phyloP scores from a whole-genome alignment of 1,284 basidiomycete species.

The Stygiomarasmius scandens region DNA sequence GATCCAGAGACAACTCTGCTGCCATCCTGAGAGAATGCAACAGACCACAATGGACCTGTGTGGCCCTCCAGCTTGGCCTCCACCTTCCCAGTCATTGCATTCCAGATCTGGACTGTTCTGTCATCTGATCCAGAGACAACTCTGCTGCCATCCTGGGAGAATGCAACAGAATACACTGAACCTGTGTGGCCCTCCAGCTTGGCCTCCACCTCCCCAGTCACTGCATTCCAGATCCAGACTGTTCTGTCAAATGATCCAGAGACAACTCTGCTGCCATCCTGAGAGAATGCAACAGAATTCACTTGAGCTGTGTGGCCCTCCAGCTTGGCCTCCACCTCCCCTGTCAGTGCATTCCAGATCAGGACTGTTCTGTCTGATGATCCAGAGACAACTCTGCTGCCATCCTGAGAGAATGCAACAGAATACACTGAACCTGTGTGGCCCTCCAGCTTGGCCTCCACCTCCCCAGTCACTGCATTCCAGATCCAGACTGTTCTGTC shows the following conservation, averaged over 20 bases:
- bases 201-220: background rate
- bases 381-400: no score
- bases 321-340: no score
- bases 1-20: slow-evolving; percentile 20
- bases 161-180: slow-evolving; percentile 17
- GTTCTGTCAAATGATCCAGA: background rate
- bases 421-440: no score
- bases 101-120: slow-evolving; percentile 19
- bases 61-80: slow-evolving; percentile 14
- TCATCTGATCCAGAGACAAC: slow-evolving; percentile 19
- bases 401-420: no score
- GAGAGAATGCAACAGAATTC: slow-evolving; percentile 12
- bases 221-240: slow-evolving; percentile 1
- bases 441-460: no score
- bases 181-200: slow-evolving; percentile 11
- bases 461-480: no score
- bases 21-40: slow-evolving; percentile 19
- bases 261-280: background rate
- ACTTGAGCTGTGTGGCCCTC: no score
- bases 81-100: slow-evolving; percentile 12
- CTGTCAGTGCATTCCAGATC: no score
- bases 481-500: no score
- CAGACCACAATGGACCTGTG: slow-evolving; percentile 8
- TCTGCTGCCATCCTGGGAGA: slow-evolving; percentile 16
- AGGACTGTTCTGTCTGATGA: no score